phyloP scores from a whole-genome alignment of 441 rosid genomes.

The Isatis lusitanica region DNA sequence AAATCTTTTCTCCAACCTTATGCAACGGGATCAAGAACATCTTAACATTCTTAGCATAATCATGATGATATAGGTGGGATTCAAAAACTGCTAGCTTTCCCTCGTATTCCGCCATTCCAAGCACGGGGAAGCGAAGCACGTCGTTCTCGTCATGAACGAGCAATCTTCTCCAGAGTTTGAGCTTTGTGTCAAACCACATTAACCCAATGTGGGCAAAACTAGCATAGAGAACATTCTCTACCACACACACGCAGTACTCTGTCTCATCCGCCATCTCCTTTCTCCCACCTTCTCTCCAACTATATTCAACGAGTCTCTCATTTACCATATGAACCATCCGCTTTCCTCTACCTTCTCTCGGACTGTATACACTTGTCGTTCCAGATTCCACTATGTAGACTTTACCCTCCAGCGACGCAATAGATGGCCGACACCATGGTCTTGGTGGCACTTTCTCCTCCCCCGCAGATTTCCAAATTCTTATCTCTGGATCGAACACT shows the following conservation, averaged over 20 bases:
- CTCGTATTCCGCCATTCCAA: slow-evolving; percentile 47
- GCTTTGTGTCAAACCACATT: slow-evolving; percentile 52
- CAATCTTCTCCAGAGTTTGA: slow-evolving; percentile 53
- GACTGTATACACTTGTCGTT: slow-evolving; percentile 54
- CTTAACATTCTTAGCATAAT: not conserved
- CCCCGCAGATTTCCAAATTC: not conserved
- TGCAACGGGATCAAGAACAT: slow-evolving; percentile 28
- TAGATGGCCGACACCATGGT: not conserved
- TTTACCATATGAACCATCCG: not conserved
- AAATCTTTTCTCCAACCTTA: slow-evolving; percentile 37
- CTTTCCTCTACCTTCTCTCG: slow-evolving; percentile 41
- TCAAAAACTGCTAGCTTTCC: slow-evolving; percentile 56
- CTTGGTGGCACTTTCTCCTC: not conserved
- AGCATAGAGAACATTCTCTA: slow-evolving; percentile 59
- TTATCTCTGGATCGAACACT: not conserved
- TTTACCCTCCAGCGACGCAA: not conserved
- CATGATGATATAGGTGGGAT: slow-evolving; percentile 28
- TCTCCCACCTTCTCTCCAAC: slow-evolving; percentile 43
- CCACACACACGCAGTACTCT: slow-evolving; percentile 63
- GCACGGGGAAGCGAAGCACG: not conserved
- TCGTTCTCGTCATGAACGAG: not conserved
- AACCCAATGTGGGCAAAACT: slow-evolving; percentile 47
- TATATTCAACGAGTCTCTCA: slow-evolving; percentile 24
- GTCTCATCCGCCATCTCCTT: slow-evolving; percentile 38
- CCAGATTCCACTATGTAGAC: slow-evolving; percentile 58